phyloP scores from a whole-genome alignment of 1,284 basidiomycete genomes.

The Sanghuangporus baumii region DNA sequence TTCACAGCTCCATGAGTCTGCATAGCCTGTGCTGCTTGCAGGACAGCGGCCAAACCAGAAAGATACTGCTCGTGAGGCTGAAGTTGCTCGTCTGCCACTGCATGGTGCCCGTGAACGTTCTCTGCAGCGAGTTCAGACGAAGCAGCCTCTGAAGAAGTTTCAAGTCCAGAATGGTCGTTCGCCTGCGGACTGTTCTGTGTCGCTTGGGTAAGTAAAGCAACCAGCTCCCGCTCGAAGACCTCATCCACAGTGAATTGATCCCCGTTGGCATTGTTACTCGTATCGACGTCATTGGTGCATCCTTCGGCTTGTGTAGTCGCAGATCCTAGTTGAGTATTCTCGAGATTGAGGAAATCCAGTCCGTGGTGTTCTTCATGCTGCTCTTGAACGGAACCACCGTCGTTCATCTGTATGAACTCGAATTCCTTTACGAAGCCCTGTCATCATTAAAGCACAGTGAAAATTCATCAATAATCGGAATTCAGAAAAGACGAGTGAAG shows the following conservation, averaged over 20 bases:
- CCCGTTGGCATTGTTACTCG: background rate
- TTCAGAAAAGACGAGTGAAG: background rate
- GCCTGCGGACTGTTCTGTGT: constrained; percentile 43
- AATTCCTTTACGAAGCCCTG: background rate
- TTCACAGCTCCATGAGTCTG: constrained; percentile 50
- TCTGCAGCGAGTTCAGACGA: background rate
- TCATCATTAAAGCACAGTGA: background rate
- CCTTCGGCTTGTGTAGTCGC: background rate
- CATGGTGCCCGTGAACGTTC: background rate
- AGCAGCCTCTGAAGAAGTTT: background rate
- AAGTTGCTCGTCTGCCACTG: background rate
- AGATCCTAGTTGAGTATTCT: background rate
- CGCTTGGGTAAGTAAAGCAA: constrained; percentile 57
- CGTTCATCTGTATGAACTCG: background rate
- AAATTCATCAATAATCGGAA: background rate
- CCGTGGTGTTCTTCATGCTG: background rate
- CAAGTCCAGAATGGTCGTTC: background rate
- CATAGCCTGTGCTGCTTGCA: constrained; percentile 64
- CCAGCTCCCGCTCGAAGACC: constrained; percentile 63
- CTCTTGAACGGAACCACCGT: background rate
- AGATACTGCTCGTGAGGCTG: constrained; percentile 1
- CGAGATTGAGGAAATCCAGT: background rate
- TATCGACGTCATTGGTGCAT: background rate
- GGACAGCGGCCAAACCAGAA: constrained; percentile 58
- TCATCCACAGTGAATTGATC: constrained; percentile 56